A percentile compares a stretch with the other conserved stretches of the same genome.
Evolutionary conservation across 2,329 filamentous ascomycete genomes (phyloP).

Genomic region (Alternaria tenuissima): DNA sequence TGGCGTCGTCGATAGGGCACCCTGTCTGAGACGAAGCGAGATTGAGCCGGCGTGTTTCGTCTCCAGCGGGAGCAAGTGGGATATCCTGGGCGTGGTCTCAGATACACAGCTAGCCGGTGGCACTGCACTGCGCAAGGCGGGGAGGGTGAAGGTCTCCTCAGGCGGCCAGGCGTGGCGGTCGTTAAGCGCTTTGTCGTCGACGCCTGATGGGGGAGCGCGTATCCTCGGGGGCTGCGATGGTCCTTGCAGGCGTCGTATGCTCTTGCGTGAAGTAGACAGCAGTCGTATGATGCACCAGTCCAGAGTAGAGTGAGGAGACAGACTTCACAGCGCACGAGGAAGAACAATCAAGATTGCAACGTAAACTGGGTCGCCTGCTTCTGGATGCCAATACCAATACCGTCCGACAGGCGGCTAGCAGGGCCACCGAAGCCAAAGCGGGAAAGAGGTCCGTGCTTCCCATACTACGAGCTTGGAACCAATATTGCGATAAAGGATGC

Average conservation of each 20-base stretch:
- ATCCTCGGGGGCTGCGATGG: slow-evolving; percentile 13
- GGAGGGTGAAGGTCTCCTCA: slow-evolving; percentile 14
- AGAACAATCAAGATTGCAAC: background rate
- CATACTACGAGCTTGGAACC: slow-evolving; percentile 11
- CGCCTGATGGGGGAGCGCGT: slow-evolving; percentile 17
- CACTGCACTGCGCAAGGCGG: slow-evolving; percentile 5
- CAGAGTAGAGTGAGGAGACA: background rate
- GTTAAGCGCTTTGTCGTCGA: slow-evolving; percentile 24
- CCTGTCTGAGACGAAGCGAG: slow-evolving; percentile 51
- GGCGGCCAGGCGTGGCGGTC: slow-evolving; percentile 10
- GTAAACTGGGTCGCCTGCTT: slow-evolving; percentile 8
- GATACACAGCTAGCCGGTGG: slow-evolving; percentile 25
- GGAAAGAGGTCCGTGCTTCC: slow-evolving; percentile 15
- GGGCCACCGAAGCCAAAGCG: slow-evolving; percentile 21
- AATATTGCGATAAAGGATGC: slow-evolving; percentile 23
- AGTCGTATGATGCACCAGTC: background rate
- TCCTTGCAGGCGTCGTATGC: slow-evolving; percentile 4
- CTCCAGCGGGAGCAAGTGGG: slow-evolving; percentile 23
- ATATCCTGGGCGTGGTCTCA: slow-evolving; percentile 29
- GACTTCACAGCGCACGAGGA: background rate
- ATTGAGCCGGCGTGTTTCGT: slow-evolving; percentile 47
- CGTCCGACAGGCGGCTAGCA: slow-evolving; percentile 22
- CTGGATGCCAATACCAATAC: slow-evolving; percentile 14
- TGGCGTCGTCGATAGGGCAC: slow-evolving; percentile 27
- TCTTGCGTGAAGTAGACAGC: background rate